Evolutionary conservation across 176 grass and related monocot species (phyloP), one percentile per base, ranked within the genome.

Genomic region (Oryza rufipogon): DNA sequence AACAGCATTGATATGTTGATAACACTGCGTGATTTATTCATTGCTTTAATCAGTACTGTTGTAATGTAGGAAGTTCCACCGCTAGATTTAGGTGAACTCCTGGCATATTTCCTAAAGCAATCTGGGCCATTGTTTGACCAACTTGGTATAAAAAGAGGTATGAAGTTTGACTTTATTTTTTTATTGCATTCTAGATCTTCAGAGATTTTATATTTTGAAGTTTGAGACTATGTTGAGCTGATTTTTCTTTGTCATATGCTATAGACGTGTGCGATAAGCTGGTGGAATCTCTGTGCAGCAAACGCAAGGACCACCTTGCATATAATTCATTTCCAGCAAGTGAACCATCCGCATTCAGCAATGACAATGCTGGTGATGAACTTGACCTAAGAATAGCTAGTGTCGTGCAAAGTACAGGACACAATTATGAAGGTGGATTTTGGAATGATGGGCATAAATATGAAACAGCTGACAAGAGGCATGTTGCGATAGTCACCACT

Each of bases 401-500:
- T 84, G 92, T 94, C 83, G 47, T 97, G 49, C 90, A 95, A 83
- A 97, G 88, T 81, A 97, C 95, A 72, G 95, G 95, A 56, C 92
- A 97, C 89, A 73, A 82, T 84, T 87, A 85, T 74, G 90, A 87
- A 71, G 92, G 87, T 71, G 92, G 90, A 51, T 91, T 91, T 80
- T 92, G 95, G 92, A 65, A 52, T 47, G 82, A 91, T 67, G 51
- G 78, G 9, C 85, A 9, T 76, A 91, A 88, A 25, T 70, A 84
- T 38, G 80, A 85, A 17, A 73, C 56, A 63, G 32, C 78, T 86
- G 77, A 76, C 66, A 87, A 94, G 80, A 88, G 86, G 25, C 87
- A 98, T 72, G 93, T 95, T 83, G 91, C 97, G 44, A 99, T 99
- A 75, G 87, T 99, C 34, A 99, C 97, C 64, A 99, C 97, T 12